Evolutionary conservation across 768 basidiomycete species (phyloP).

Genomic region (Lactarius sanguifluus): DNA sequence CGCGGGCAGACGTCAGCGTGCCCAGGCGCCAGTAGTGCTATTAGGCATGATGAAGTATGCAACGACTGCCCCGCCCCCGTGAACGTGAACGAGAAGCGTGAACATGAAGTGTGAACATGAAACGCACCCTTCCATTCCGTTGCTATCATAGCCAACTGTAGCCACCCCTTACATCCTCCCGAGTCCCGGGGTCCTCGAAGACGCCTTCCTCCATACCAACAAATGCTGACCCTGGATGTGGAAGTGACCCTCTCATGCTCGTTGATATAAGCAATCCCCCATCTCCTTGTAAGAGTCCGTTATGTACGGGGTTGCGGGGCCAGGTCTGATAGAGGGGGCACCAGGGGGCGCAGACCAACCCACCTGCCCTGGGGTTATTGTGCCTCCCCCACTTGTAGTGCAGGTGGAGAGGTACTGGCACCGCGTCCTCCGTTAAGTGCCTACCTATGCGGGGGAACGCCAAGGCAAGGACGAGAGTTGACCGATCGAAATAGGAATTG

Average conservation of each 20-base stretch:
- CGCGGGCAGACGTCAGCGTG: constrained; percentile 1
- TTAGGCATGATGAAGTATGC: background rate
- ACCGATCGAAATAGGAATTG: background rate
- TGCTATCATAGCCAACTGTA: background rate
- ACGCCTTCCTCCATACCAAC: background rate
- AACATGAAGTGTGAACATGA: background rate
- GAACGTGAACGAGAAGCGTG: background rate
- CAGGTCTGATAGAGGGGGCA: background rate
- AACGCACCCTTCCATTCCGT: constrained; percentile 4
- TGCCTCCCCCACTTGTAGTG: background rate
- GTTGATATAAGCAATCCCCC: constrained; percentile 1
- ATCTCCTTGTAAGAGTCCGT: background rate
- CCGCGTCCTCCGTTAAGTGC: background rate
- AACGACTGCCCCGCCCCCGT: background rate
- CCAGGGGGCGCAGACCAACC: no score
- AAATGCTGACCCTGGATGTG: background rate
- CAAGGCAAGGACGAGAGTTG: background rate
- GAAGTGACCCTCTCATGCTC: background rate
- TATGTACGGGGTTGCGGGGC: background rate
- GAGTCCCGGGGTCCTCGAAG: background rate
- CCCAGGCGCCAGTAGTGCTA: background rate
- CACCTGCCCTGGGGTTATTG: background rate
- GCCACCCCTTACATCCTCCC: background rate
- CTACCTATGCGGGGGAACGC: background rate
- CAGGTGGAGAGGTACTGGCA: background rate